Evolutionary conservation across 2,329 filamentous ascomycete genomes (phyloP), one percentile per base, ranked within the genome.

Genomic region (Pseudocercospora crystallina): DNA sequence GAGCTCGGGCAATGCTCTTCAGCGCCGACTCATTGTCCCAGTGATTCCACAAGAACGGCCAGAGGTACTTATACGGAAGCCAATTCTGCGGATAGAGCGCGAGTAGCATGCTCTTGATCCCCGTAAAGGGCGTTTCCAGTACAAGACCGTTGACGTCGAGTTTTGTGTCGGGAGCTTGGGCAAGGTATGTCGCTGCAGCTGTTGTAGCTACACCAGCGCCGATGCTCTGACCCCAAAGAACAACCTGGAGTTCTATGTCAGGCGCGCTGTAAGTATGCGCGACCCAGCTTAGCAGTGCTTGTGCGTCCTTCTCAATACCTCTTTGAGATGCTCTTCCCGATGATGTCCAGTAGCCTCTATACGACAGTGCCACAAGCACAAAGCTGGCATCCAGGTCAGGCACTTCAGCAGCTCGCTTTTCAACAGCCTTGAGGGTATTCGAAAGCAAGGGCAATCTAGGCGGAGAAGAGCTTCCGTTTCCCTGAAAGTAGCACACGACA

Each of bases 261-360:
- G 51, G 39, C 2, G 10, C 11, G 5, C 46, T 44, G 37, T 76
- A 73, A 0, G 61, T 69, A 13, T 77, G 62, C 3, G 73, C 72
- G 17, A 86, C 76, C 85, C 85, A 89, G 8, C 72, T 60, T 15
- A 88, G 64, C 7, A 84, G 80, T 1, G 87, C 85, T 49, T 79
- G 74, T 1, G 85, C 80, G 66, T 92, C 88, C 13, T 77, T 70
- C 59, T 86, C 79, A 57, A 92, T 86, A 1, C 87, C 88, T 33
- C 69, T 71, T 64, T 91, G 86, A 2, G 83, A 85, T 7, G 87
- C 81, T 3, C 83, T 77, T 13, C 89, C 88, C 30, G 80, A 77
- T 2, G 87, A 91, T 9, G 78, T 89, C 89, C 88, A 92, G 66
- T 86, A 92, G 9, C 87, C 86, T 37, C 87, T 81, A 65, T 89